Conservation (phyloP, 1,139 yeast species). For the Candida pseudoviswanathii region DNA sequence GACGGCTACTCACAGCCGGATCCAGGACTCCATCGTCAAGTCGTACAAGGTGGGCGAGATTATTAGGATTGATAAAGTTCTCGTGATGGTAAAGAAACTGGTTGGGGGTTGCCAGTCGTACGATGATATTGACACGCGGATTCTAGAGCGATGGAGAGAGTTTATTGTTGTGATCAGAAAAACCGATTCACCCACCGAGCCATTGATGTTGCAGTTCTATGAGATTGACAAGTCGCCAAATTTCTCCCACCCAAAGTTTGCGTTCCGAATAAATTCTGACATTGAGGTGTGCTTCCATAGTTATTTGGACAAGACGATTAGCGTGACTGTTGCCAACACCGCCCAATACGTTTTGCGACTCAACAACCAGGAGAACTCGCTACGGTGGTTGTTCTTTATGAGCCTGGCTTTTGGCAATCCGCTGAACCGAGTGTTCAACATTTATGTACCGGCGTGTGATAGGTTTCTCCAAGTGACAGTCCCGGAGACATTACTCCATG, state of each 20-base stretch:
- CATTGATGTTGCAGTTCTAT: slow-evolving; percentile 65
- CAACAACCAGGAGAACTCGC: slow-evolving; percentile 52
- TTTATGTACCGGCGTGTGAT: slow-evolving; percentile 56
- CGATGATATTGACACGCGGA: slow-evolving; percentile 54
- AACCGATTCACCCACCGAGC: slow-evolving; percentile 48
- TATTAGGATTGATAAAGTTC: slow-evolving; percentile 63
- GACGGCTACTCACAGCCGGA: slow-evolving; percentile 21
- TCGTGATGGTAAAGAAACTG: slow-evolving; percentile 55
- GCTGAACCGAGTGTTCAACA: slow-evolving; percentile 27
- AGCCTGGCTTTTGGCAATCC: slow-evolving; percentile 39
- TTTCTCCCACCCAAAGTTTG: slow-evolving; percentile 27
- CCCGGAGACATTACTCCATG: slow-evolving; percentile 27
- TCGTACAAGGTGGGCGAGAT: slow-evolving; percentile 57
- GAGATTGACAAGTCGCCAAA: slow-evolving; percentile 44
- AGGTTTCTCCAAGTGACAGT: slow-evolving; percentile 46
- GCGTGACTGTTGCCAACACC: slow-evolving; percentile 36
- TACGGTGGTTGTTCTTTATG: slow-evolving; percentile 67
- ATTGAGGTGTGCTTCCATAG: slow-evolving; percentile 59
- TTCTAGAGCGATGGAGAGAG: slow-evolving; percentile 78
- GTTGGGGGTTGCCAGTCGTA: slow-evolving; percentile 34
- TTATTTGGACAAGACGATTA: slow-evolving; percentile 67
- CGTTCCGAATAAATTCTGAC: slow-evolving; percentile 22
- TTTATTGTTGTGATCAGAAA: slow-evolving; percentile 66
- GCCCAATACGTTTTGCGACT: slow-evolving; percentile 57
- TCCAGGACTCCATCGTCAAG: slow-evolving; percentile 26